Percentiles rank a stretch among this genome's conserved stretches.
Evolutionary conservation across 139 green algal genomes (phyloP).

Genomic region (Edaphochlamys debaryana): DNA sequence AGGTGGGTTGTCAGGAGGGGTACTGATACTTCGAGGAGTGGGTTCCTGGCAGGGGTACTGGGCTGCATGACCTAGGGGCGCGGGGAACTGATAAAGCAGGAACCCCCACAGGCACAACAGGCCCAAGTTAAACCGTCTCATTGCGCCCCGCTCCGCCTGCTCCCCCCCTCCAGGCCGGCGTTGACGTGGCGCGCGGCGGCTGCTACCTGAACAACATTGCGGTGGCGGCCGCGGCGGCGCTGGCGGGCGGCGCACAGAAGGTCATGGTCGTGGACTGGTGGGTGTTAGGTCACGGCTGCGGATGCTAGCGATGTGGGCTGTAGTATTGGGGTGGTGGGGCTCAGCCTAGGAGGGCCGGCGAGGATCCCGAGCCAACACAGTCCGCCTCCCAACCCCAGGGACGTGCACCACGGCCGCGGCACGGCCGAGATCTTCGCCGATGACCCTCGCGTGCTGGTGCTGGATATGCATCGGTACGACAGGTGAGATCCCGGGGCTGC

Average conservation of each 20-base stretch:
- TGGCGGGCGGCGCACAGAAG: conserved; percentile 47
- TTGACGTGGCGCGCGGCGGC: conserved; percentile 68
- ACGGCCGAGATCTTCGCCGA: conserved; percentile 74
- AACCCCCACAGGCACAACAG: no score
- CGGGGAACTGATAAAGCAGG: no score
- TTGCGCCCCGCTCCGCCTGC: no score
- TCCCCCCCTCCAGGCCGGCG: conserved; percentile 71
- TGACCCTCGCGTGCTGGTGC: conserved; percentile 72
- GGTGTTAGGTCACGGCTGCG: no score
- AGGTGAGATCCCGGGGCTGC: conserved; percentile 34
- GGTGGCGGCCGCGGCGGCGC: conserved; percentile 64
- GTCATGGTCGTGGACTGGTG: conserved; percentile 86
- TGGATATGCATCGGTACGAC: conserved; percentile 70
- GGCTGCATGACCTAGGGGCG: background rate
- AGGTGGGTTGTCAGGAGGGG: conserved; percentile 4
- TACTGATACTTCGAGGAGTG: no score
- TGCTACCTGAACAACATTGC: conserved; percentile 84
- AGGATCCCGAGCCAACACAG: no score
- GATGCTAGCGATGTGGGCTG: no score
- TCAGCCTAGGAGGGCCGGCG: no score
- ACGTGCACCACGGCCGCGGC: conserved; percentile 84
- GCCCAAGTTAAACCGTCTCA: no score
- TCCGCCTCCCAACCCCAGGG: no score
- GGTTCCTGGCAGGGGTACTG: background rate
- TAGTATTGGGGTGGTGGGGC: no score